A percentile compares a stretch with the other conserved stretches of the same genome.
Evolutionary conservation across 2,329 filamentous ascomycete genomes (phyloP).

Genomic region (Hypoxylon sp.): DNA sequence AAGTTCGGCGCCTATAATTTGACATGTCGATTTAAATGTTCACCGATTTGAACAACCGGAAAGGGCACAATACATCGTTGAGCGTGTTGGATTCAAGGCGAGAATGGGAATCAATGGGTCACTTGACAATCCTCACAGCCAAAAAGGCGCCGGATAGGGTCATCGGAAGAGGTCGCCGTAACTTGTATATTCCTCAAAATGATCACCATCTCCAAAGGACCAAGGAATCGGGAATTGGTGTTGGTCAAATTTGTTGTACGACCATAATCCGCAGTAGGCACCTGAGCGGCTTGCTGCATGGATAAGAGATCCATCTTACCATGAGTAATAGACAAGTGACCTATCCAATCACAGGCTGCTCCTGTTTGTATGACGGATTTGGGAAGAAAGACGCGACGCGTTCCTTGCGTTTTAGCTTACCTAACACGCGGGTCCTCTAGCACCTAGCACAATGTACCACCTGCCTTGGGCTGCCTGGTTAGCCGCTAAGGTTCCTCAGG

Average conservation of each 20-base stretch:
- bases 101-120: not conserved
- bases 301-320: conserved; percentile 3
- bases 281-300: too few relatives aligned
- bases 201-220: not conserved
- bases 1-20: not conserved
- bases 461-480: not conserved
- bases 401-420: not conserved
- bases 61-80: not conserved
- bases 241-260: not conserved
- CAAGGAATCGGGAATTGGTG: not conserved
- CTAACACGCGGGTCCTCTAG: not conserved
- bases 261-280: conserved; percentile 6
- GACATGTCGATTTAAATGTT: not conserved
- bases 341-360: conserved; percentile 24
- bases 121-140: not conserved
- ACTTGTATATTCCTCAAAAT: not conserved
- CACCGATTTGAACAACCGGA: not conserved
- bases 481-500: not conserved
- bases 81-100: not conserved
- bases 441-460: not conserved
- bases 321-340: conserved; percentile 11
- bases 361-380: not conserved
- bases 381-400: conserved; percentile 6
- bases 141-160: not conserved
- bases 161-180: not conserved